Percentiles rank a stretch among this genome's conserved stretches.
phyloP scores from a whole-genome alignment of 2,329 filamentous ascomycete genomes.

The Fusarium denticulatum region DNA sequence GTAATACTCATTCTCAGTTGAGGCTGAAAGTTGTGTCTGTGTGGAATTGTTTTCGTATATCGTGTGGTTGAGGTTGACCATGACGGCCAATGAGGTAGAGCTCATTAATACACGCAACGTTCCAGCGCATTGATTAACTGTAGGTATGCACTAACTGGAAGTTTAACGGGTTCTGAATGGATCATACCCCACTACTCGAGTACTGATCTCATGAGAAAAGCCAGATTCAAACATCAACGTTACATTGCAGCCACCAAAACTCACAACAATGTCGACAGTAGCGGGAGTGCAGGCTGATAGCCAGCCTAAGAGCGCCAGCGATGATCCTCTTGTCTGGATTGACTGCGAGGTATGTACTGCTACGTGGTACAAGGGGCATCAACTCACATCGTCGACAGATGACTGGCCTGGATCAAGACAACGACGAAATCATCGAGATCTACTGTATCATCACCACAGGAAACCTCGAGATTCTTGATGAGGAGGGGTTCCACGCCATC shows the following conservation, averaged over 20 bases:
- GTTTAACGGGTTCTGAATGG: constrained; percentile 14
- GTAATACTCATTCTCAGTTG: neutral
- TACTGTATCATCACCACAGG: constrained; percentile 91
- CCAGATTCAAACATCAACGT: constrained; percentile 9
- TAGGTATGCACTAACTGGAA: neutral
- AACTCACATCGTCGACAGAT: constrained; percentile 67
- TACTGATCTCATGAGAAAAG: constrained; percentile 22
- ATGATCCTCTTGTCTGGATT: constrained; percentile 83
- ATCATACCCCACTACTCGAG: constrained; percentile 22
- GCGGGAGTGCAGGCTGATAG: constrained; percentile 24
- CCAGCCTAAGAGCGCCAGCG: constrained; percentile 43
- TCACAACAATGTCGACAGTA: constrained; percentile 22
- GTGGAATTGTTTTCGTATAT: constrained; percentile 18
- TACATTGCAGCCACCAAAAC: constrained; percentile 21
- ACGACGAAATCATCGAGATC: constrained; percentile 88
- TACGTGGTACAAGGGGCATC: constrained; percentile 10
- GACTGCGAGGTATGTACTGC: constrained; percentile 64
- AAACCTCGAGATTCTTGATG: constrained; percentile 79
- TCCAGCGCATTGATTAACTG: constrained; percentile 38
- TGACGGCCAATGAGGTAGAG: constrained; percentile 30
- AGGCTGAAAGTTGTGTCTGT: constrained; percentile 1
- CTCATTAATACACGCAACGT: constrained; percentile 45
- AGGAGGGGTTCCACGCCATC: constrained; percentile 80
- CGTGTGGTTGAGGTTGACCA: constrained; percentile 7
- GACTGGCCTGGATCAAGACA: constrained; percentile 76